Conservation (phyloP, 2,329 filamentous ascomycete genomes). For the Colletotrichum costaricense region DNA sequence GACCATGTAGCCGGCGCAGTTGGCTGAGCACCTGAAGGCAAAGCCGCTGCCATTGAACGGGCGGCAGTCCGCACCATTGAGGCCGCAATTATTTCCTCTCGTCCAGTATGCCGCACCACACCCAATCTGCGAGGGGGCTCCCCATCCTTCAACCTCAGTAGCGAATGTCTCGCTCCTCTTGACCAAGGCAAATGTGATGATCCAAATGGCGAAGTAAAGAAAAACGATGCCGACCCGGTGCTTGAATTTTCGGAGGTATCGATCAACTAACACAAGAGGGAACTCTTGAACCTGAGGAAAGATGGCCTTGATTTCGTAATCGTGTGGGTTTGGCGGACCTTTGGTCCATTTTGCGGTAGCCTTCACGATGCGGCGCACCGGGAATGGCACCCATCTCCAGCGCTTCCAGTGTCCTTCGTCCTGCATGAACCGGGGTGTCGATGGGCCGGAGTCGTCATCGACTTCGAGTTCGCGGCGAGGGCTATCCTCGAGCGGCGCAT, state of each 20-base stretch:
- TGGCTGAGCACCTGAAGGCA: conserved; percentile 80
- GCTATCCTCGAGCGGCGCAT: conserved; percentile 53
- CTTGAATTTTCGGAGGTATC: conserved; percentile 67
- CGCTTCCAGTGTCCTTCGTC: conserved; percentile 62
- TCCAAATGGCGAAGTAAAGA: conserved; percentile 73
- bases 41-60: conserved; percentile 79
- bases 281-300: conserved; percentile 75
- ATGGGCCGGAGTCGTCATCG: conserved; percentile 53
- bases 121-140: conserved; percentile 71
- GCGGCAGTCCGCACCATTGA: conserved; percentile 80
- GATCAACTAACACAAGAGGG: conserved; percentile 73
- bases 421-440: conserved; percentile 71
- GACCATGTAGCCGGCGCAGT: conserved; percentile 73
- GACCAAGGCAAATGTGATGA: conserved; percentile 76
- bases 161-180: conserved; percentile 70
- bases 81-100: conserved; percentile 76
- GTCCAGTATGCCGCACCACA: conserved; percentile 80
- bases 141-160: conserved; percentile 75
- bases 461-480: conserved; percentile 58
- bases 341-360: conserved; percentile 61
- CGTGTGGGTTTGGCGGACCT: conserved; percentile 66
- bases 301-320: conserved; percentile 66
- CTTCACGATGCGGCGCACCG: conserved; percentile 58
- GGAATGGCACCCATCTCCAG: conserved; percentile 70
- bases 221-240: conserved; percentile 70